phyloP scores from a whole-genome alignment of 495 filamentous ascomycete genomes.

The Pseudevernia furfuracea region DNA sequence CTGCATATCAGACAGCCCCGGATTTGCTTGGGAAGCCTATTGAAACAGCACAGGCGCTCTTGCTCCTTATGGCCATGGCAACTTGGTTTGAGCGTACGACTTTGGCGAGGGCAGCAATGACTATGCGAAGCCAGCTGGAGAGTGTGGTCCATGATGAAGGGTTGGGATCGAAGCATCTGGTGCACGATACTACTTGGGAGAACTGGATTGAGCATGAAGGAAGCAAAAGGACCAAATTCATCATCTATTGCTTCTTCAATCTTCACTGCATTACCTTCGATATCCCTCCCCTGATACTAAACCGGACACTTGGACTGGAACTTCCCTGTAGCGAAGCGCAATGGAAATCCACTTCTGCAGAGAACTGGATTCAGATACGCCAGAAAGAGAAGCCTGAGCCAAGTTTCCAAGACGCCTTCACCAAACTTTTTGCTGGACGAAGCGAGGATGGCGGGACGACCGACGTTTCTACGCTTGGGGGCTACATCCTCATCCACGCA shows the following conservation, averaged over 20 bases:
- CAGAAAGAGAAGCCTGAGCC: neutral
- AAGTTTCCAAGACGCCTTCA: neutral
- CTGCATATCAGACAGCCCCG: neutral
- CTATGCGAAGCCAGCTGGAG: neutral
- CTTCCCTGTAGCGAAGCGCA: slow-evolving; percentile 1
- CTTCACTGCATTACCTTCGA: slow-evolving; percentile 4
- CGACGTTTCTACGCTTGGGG: neutral
- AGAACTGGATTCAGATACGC: neutral
- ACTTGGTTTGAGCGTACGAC: neutral
- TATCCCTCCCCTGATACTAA: slow-evolving; percentile 2
- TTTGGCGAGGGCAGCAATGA: neutral
- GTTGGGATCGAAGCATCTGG: neutral
- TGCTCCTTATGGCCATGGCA: slow-evolving; percentile 8
- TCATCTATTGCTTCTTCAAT: slow-evolving; percentile 6
- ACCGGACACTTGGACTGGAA: neutral
- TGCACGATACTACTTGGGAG: slow-evolving; percentile 2
- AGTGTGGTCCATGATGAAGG: neutral
- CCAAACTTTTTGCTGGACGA: neutral
- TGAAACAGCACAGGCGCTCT: slow-evolving; percentile 5
- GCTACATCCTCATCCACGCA: slow-evolving; percentile 6
- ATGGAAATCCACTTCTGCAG: slow-evolving; percentile 1
- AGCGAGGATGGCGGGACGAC: neutral
- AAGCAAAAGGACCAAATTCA: slow-evolving; percentile 8
- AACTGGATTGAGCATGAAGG: slow-evolving; percentile 2
- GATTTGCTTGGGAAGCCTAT: neutral